Evolutionary conservation across 176 grass and related monocot genomes (phyloP).

Genomic region (Neostapfia colusana): DNA sequence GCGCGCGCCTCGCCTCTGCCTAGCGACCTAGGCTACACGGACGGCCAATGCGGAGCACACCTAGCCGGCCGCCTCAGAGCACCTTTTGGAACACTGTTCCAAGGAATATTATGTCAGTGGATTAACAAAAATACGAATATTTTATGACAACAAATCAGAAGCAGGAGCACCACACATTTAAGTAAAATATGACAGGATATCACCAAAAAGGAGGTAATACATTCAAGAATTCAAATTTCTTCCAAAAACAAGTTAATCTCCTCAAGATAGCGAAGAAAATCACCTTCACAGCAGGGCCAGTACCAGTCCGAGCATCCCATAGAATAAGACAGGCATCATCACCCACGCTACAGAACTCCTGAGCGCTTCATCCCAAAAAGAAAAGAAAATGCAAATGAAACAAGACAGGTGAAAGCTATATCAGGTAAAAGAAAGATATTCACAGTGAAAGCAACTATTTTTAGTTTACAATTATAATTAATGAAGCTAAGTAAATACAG

Average conservation of each 20-base stretch:
- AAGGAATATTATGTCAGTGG: not conserved
- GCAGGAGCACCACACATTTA: not conserved
- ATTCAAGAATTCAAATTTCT: constrained; percentile 22
- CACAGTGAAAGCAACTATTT: constrained; percentile 14
- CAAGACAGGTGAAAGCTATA: not conserved
- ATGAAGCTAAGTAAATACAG: not conserved
- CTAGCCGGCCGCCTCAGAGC: too few species aligned
- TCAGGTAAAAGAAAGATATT: not conserved
- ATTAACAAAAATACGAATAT: not conserved
- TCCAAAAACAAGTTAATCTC: not conserved
- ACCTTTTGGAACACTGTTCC: not conserved
- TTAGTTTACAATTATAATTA: not conserved
- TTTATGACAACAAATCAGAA: constrained; percentile 13
- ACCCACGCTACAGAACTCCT: constrained; percentile 96
- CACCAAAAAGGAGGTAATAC: not conserved
- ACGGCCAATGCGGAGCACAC: too few species aligned
- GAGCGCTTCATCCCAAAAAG: constrained; percentile 58
- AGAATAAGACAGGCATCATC: constrained; percentile 98
- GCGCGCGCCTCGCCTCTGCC: too few species aligned
- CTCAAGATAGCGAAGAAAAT: constrained; percentile 5
- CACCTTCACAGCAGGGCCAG: constrained; percentile 81
- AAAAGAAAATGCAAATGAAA: not conserved
- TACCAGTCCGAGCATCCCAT: constrained; percentile 90
- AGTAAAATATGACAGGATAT: constrained; percentile 19
- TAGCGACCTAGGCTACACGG: too few species aligned